A percentile compares a stretch with the other conserved stretches of the same genome.
phyloP scores from a whole-genome alignment of 768 basidiomycete genomes.

The Suillus ampliporus region DNA sequence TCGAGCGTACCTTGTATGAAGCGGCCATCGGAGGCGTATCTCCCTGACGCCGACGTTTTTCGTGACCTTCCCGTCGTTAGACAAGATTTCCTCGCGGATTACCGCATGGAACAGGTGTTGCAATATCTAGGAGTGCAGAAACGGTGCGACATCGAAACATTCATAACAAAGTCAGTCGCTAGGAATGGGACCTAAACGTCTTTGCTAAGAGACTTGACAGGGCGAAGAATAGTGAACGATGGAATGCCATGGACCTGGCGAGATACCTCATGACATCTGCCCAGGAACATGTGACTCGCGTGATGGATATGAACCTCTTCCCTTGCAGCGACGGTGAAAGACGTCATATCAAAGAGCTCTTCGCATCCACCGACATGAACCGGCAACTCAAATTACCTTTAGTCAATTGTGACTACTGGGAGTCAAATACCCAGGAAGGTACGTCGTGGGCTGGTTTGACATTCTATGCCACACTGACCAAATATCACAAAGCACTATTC shows the following conservation, averaged over 20 bases:
- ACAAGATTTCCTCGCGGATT: slow-evolving; percentile 20
- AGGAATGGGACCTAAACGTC: neutral
- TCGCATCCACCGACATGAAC: neutral
- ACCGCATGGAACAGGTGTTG: neutral
- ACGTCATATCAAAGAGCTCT: neutral
- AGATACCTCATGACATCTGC: slow-evolving; percentile 1
- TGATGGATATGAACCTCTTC: neutral
- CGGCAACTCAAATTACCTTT: neutral
- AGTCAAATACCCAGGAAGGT: neutral
- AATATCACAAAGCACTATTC: neutral
- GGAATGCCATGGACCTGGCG: neutral
- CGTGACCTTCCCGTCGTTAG: slow-evolving; percentile 76
- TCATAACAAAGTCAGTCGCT: neutral
- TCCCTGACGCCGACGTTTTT: slow-evolving; percentile 84
- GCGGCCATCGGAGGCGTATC: slow-evolving; percentile 74
- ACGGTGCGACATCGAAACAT: neutral
- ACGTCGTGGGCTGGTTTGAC: neutral
- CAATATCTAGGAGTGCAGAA: slow-evolving; percentile 4
- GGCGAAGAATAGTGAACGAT: neutral
- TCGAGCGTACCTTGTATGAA: slow-evolving; percentile 12
- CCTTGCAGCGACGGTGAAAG: neutral
- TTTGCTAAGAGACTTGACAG: neutral
- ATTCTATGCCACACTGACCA: neutral
- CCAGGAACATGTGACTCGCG: neutral
- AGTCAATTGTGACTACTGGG: slow-evolving; percentile 1